phyloP scores from a whole-genome alignment of 257 asterid species.

The Osmanthus fragrans region DNA sequence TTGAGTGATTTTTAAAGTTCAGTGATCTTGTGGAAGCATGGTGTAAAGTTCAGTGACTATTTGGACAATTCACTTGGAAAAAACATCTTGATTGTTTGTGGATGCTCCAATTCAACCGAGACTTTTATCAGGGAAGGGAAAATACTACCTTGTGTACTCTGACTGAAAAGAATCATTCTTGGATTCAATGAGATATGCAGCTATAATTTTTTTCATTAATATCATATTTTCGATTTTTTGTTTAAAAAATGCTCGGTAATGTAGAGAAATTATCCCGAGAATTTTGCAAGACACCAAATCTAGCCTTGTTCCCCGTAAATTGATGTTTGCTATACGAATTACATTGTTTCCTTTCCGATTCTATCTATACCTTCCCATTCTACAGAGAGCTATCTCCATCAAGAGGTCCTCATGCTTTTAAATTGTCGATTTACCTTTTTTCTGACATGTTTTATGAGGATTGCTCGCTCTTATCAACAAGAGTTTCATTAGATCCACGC shows the following conservation, averaged over 20 bases:
- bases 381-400: not conserved
- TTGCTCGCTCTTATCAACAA: not conserved
- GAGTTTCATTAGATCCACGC: not conserved
- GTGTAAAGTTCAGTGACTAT: too few relatives aligned
- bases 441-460: not conserved
- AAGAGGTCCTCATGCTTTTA: not conserved
- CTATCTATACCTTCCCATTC: not conserved
- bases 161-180: not conserved
- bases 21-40: too few relatives aligned
- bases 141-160: not conserved
- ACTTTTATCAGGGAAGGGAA: slow-evolving; percentile 2
- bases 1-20: too few relatives aligned
- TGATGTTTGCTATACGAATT: not conserved
- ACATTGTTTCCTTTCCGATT: not conserved
- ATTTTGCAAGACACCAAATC: not conserved
- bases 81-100: slow-evolving; percentile 4
- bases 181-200: not conserved
- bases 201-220: not conserved
- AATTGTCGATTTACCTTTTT: not conserved
- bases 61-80: too few relatives aligned
- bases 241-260: not conserved
- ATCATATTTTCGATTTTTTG: not conserved
- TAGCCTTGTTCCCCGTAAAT: not conserved
- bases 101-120: not conserved
- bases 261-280: not conserved